Evolutionary conservation across 208 protist species (phyloP).

Genomic region (Porcisia deanei): DNA sequence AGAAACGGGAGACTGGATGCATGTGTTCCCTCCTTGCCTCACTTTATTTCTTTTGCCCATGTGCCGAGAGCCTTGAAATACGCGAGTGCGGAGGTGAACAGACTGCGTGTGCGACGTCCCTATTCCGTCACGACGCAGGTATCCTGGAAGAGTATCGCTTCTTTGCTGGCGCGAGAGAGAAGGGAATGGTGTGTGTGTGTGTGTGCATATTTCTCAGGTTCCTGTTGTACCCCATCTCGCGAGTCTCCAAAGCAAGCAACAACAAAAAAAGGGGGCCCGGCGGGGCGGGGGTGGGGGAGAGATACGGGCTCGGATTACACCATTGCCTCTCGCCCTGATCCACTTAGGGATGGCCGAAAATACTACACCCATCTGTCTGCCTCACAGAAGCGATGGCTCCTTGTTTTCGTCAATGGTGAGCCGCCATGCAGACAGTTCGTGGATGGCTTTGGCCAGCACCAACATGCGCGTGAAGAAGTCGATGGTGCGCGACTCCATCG

Average conservation of each 20-base stretch:
- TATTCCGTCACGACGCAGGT: background rate
- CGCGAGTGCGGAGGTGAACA: background rate
- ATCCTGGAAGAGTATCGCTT: background rate
- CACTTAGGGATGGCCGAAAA: background rate
- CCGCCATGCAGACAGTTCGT: slow-evolving; percentile 28
- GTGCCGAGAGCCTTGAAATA: background rate
- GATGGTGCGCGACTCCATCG: slow-evolving; percentile 60
- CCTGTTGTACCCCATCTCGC: background rate
- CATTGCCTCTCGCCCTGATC: background rate
- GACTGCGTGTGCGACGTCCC: background rate
- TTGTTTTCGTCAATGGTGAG: slow-evolving; percentile 29
- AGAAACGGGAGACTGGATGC: too few species aligned
- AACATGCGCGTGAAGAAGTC: slow-evolving; percentile 66
- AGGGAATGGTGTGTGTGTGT: background rate
- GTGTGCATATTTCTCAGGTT: background rate
- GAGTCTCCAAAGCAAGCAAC: background rate
- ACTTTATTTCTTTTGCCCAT: background rate
- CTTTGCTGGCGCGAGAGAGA: background rate
- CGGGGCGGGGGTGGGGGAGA: too few species aligned
- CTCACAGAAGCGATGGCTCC: background rate
- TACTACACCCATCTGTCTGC: background rate
- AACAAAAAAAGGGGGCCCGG: too few species aligned
- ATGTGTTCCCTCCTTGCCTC: too few species aligned
- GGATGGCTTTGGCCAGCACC: slow-evolving; percentile 55
- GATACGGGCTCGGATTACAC: background rate